phyloP scores from a whole-genome alignment of 371 early-diverging fungal genomes.

The Syncephalastrum racemosum region DNA sequence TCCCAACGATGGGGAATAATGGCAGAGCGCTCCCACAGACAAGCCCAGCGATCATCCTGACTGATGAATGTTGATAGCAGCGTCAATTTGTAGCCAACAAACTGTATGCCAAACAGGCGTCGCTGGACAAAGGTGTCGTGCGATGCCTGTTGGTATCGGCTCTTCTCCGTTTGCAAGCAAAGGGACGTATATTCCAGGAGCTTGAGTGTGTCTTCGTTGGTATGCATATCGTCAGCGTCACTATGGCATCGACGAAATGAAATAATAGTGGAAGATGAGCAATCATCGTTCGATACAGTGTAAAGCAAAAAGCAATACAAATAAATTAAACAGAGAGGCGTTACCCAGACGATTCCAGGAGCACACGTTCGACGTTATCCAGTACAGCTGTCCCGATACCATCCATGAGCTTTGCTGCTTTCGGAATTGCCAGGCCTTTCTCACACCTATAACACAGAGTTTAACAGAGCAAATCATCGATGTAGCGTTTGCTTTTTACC shows the following conservation, averaged over 20 bases:
- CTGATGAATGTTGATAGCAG: too few species aligned
- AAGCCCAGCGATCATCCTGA: too few species aligned
- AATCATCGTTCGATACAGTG: too few species aligned
- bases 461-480: background rate
- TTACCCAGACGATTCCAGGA: slow-evolving; percentile 16
- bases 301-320: too few species aligned
- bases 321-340: background rate
- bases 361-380: slow-evolving; percentile 11
- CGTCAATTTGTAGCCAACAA: too few species aligned
- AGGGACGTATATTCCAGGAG: slow-evolving; percentile 18
- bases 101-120: slow-evolving; percentile 14
- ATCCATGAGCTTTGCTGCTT: slow-evolving; percentile 11
- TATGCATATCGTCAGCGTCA: slow-evolving; percentile 10
- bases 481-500: slow-evolving; percentile 5
- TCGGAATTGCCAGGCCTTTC: slow-evolving; percentile 13
- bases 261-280: too few species aligned
- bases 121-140: slow-evolving; percentile 13
- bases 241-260: too few species aligned
- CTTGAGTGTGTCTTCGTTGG: slow-evolving; percentile 20
- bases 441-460: slow-evolving; percentile 6
- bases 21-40: too few species aligned
- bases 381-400: slow-evolving; percentile 10
- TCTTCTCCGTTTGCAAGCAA: slow-evolving; percentile 15
- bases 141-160: slow-evolving; percentile 14
- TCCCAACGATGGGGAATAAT: too few species aligned